Percentiles rank a stretch among this genome's conserved stretches.
These are phyloP conservation scores for Saccharomycopsis hybrid DNA, from an alignment of 1,139 yeast genomes.

Conservation along the genomic window DNA sequence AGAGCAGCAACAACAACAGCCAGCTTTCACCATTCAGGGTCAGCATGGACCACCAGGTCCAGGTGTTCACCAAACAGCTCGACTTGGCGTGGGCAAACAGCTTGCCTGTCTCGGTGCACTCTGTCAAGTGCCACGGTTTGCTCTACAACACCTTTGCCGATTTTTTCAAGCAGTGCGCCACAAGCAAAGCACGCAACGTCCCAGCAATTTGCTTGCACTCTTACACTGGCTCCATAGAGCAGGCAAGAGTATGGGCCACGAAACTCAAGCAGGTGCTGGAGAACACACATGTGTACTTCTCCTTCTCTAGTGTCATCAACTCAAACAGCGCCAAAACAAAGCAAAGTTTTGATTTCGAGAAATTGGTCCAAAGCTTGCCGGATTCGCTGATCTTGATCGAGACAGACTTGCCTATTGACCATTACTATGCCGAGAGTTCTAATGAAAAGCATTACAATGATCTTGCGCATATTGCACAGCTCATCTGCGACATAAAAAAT, in stretches of 20 bases:
- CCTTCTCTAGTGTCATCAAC: conserved; percentile 60
- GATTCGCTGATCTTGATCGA: conserved; percentile 40
- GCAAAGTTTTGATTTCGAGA: conserved; percentile 24
- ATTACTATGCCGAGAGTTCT: conserved; percentile 10
- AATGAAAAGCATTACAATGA: background rate
- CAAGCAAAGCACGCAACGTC: conserved; percentile 20
- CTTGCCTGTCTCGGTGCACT: conserved; percentile 69
- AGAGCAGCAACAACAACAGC: no score
- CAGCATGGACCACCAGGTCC: conserved; percentile 55
- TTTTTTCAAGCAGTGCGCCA: no score
- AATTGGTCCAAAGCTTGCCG: conserved; percentile 33
- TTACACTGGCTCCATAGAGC: conserved; percentile 73
- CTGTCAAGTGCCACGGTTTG: conserved; percentile 70
- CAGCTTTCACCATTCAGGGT: conserved; percentile 45
- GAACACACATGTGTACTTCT: conserved; percentile 36
- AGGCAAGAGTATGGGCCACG: conserved; percentile 48
- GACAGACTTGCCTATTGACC: conserved; percentile 39
- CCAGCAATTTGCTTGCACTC: conserved; percentile 65
- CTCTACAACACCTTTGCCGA: conserved; percentile 40
- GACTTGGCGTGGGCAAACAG: conserved; percentile 42
- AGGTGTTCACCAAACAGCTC: conserved; percentile 46
- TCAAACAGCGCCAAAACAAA: conserved; percentile 24
- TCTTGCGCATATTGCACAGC: background rate
- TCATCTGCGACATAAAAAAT: background rate
- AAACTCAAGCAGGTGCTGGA: background rate